phyloP scores from a whole-genome alignment of 2,329 filamentous ascomycete genomes.

The Botrytis pseudocinerea region DNA sequence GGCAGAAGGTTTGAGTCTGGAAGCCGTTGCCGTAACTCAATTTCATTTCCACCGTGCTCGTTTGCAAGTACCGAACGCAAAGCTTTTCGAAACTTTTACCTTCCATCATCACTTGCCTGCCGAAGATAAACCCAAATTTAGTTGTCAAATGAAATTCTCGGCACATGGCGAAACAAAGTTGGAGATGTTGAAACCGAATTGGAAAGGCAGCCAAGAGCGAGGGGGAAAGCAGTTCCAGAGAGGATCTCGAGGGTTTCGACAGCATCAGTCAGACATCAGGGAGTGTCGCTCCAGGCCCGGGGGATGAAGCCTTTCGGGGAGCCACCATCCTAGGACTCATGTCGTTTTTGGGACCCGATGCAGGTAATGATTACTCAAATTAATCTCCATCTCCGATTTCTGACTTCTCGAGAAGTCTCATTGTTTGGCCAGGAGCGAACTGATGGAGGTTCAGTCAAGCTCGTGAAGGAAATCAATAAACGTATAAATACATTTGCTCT shows the following conservation, averaged over 20 bases:
- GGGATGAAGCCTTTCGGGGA: not conserved
- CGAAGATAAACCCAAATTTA: not conserved
- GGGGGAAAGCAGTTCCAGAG: not conserved
- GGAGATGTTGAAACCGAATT: not conserved
- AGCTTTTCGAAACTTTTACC: not conserved
- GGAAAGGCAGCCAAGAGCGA: not conserved
- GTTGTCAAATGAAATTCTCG: no score
- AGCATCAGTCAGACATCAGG: constrained; percentile 4
- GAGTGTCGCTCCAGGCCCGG: not conserved
- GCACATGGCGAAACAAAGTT: not conserved
- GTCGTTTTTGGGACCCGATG: not conserved
- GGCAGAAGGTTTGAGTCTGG: not conserved
- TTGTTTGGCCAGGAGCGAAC: not conserved
- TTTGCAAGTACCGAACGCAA: not conserved
- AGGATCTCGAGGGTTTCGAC: not conserved
- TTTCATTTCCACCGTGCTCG: not conserved
- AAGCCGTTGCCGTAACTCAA: not conserved
- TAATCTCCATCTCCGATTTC: not conserved
- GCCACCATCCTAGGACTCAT: not conserved
- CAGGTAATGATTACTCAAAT: not conserved
- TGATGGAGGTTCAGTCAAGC: not conserved
- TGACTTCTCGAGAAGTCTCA: not conserved
- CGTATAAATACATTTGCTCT: not conserved
- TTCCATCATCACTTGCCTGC: constrained; percentile 2
- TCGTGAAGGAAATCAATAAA: not conserved